Percentiles rank a stretch among this genome's conserved stretches.
phyloP scores from a whole-genome alignment of 1,284 basidiomycete genomes.

The Pascua sp. region DNA sequence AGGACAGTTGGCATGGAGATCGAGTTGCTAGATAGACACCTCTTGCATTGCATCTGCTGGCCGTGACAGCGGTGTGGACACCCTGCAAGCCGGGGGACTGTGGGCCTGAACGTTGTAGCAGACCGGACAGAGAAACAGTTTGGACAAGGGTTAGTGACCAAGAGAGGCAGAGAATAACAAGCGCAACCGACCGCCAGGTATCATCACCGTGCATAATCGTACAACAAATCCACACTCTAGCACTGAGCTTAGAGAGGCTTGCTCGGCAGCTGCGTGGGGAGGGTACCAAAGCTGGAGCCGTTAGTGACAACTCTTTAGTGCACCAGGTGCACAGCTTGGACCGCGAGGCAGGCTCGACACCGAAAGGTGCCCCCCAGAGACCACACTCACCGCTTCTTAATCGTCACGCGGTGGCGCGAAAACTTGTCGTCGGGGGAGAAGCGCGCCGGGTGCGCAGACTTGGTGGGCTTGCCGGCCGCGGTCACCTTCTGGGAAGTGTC shows the following conservation, averaged over 20 bases:
- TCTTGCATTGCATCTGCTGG: no score
- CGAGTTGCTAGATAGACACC: no score
- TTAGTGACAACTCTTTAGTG: not conserved
- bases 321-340: not conserved
- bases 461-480: constrained; percentile 73
- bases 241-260: constrained; percentile 67
- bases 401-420: constrained; percentile 88
- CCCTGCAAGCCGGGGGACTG: no score
- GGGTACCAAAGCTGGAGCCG: constrained; percentile 61
- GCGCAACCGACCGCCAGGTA: not conserved
- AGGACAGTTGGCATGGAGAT: not conserved
- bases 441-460: constrained; percentile 91
- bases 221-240: constrained; percentile 9
- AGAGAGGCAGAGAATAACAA: no score
- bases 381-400: constrained; percentile 73
- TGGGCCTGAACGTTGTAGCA: no score
- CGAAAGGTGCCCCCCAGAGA: not conserved
- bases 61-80: no score
- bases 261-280: constrained; percentile 81
- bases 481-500: constrained; percentile 68
- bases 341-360: not conserved
- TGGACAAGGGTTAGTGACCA: no score
- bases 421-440: constrained; percentile 99
- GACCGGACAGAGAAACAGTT: no score
- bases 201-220: constrained; percentile 11